phyloP scores from a whole-genome alignment of 23 red algal genomes.

The Rhodosorus marinus region DNA sequence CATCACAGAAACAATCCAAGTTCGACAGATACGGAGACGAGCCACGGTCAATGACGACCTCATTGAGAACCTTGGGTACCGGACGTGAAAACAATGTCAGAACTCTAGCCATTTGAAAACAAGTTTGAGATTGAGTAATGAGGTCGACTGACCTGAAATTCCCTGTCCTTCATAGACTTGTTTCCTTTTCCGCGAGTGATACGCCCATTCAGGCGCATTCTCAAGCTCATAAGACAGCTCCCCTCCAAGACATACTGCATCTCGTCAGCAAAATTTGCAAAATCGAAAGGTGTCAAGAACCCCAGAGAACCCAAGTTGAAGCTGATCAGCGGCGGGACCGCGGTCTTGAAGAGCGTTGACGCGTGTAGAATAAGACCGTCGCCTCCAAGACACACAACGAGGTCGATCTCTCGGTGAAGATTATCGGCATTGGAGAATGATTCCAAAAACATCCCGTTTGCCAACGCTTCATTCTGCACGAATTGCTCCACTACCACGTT shows the following conservation, averaged over 20 bases:
- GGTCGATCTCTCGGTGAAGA: conserved; percentile 54
- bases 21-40: conserved; percentile 87
- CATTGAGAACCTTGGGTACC: conserved; percentile 31
- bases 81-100: neutral
- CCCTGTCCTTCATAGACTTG: conserved; percentile 15
- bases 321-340: conserved; percentile 53
- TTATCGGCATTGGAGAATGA: conserved; percentile 18
- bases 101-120: too few relatives aligned
- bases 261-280: conserved; percentile 39
- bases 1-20: conserved; percentile 96
- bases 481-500: conserved; percentile 73
- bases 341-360: conserved; percentile 27
- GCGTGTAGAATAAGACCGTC: conserved; percentile 82
- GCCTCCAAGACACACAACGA: conserved; percentile 73
- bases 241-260: conserved; percentile 39
- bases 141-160: conserved; percentile 86
- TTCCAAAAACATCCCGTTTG: conserved; percentile 62
- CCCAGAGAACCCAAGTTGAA: conserved; percentile 78
- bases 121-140: too few relatives aligned
- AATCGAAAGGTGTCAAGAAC: conserved; percentile 79
- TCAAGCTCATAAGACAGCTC: conserved; percentile 50
- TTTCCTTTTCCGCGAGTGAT: conserved; percentile 40
- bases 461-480: conserved; percentile 61
- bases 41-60: conserved; percentile 90
- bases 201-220: conserved; percentile 85